These are phyloP conservation scores for Kodamaea sp. DNA, from an alignment of 1,139 yeast species.

Conservation along the genomic window DNA sequence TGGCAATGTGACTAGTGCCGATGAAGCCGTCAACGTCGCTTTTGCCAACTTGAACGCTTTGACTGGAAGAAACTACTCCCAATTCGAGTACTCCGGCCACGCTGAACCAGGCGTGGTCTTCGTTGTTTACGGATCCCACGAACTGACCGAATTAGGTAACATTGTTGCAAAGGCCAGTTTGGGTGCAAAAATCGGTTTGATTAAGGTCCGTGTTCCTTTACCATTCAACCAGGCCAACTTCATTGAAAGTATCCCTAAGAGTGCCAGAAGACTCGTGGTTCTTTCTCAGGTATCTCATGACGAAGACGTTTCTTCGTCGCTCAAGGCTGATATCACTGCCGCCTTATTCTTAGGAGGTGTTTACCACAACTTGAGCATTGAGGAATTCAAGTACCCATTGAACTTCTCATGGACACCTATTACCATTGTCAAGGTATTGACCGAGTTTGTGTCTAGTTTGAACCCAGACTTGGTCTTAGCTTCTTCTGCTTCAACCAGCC, in stretches of 20 bases:
- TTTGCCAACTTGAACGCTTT: constrained; percentile 54
- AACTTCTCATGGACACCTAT: constrained; percentile 59
- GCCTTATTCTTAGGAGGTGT: constrained; percentile 61
- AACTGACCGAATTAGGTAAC: constrained; percentile 53
- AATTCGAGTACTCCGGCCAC: constrained; percentile 73
- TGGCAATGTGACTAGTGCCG: constrained; percentile 29
- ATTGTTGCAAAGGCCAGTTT: constrained; percentile 39
- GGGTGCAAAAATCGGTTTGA: constrained; percentile 53
- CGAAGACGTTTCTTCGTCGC: constrained; percentile 33
- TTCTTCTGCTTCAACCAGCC: too few species aligned
- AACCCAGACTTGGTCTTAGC: constrained; percentile 27
- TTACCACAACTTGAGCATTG: constrained; percentile 38
- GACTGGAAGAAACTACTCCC: constrained; percentile 59
- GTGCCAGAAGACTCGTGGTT: constrained; percentile 63
- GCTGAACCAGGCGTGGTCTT: constrained; percentile 65
- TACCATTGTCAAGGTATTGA: constrained; percentile 51
- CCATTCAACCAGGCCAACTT: constrained; percentile 72
- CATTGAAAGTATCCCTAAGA: constrained; percentile 55
- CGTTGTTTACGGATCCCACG: constrained; percentile 76
- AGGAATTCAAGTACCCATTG: constrained; percentile 54
- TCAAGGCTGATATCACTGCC: constrained; percentile 74
- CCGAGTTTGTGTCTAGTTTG: constrained; percentile 42
- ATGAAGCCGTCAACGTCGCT: constrained; percentile 42
- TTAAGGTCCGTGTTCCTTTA: constrained; percentile 75
- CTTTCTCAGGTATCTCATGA: constrained; percentile 52